These are phyloP conservation scores for Peniophora sp. DNA, from an alignment of 1,284 basidiomycete genomes.

Conservation along the genomic window DNA sequence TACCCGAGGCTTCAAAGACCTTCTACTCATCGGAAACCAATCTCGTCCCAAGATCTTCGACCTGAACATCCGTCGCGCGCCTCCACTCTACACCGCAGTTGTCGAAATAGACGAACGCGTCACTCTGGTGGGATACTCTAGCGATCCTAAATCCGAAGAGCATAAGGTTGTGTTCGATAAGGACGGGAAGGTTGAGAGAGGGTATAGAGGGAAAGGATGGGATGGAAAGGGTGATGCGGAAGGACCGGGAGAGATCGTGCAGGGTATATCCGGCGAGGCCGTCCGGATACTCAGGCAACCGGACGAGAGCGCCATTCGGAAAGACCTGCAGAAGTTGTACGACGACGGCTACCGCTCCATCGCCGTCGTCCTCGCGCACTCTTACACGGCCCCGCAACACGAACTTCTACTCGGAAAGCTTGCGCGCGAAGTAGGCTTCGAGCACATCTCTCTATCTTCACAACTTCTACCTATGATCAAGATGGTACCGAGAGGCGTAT, in stretches of 20 bases:
- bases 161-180: slow-evolving; percentile 73
- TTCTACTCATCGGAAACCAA: slow-evolving; percentile 90
- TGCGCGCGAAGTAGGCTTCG: slow-evolving; percentile 77
- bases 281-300: slow-evolving; percentile 80
- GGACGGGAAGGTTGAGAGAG: slow-evolving; percentile 54
- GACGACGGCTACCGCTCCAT: slow-evolving; percentile 76
- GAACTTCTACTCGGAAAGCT: slow-evolving; percentile 69
- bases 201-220: slow-evolving; percentile 71
- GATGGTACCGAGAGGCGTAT: slow-evolving; percentile 89
- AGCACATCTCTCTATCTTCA: slow-evolving; percentile 83
- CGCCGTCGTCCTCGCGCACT: slow-evolving; percentile 84
- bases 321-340: slow-evolving; percentile 63
- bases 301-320: slow-evolving; percentile 46
- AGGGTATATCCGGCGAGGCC: slow-evolving; percentile 86
- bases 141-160: slow-evolving; percentile 74
- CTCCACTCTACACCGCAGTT: slow-evolving; percentile 75
- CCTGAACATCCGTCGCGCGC: slow-evolving; percentile 74
- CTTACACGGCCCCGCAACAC: slow-evolving; percentile 86
- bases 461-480: slow-evolving; percentile 92
- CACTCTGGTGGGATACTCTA: slow-evolving; percentile 88
- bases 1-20: slow-evolving; percentile 88
- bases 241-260: slow-evolving; percentile 72
- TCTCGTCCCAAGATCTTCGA: slow-evolving; percentile 88
- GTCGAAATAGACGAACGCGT: slow-evolving; percentile 93
- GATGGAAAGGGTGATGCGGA: slow-evolving; percentile 61